Evolutionary conservation across 805 yeast genomes (phyloP), one percentile per base, ranked within the genome.

Genomic region (Metahyphopichia silvanorum): DNA sequence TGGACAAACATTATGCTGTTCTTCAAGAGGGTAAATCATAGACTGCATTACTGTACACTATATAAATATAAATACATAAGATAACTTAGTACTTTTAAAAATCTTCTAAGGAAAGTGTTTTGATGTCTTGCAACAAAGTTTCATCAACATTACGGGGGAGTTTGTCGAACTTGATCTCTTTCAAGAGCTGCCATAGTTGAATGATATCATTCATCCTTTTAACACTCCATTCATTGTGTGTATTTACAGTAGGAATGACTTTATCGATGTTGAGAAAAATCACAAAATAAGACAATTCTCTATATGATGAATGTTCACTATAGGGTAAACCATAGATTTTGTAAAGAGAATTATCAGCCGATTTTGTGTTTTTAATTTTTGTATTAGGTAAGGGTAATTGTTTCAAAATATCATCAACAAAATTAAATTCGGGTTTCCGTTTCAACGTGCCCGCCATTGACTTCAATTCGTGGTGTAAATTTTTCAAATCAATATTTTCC

Each of bases 261-360:
- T 66, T 48, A 0, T 58, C 57, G 42, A 77, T 71, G 6, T 70
- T 55, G 25, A 86, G 44, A 15, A 70, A 57, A 2, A 72, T 60
- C 15, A 82, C 74, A 50, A 91, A 86, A 34, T 71, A 69, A 9
- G 81, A 69, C 23, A 93, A 65, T 48, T 93, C 98, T 23, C 83
- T 63, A 47, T 79, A 91, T 36, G 95, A 86, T 8, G 96, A 86
- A 60, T 93, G 98, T 51, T 93, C 98, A 49, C 94, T 82, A 50
- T 93, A 93, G 0, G 98, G 98, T 2, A 89, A 74, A 8, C 72
- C 56, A 44, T 81, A 79, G 1, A 77, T 63, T 29, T 78, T 71
- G 31, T 46, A 53, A 11, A 58, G 39, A 6, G 55, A 39, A 21
- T 39, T 40, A 27, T 57, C 65, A 6, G 47, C 46, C 16, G 44